A percentile compares a stretch with the other conserved stretches of the same genome.
Evolutionary conservation across 2,329 filamentous ascomycete genomes (phyloP).

Genomic region (Aureobasidium sp.): DNA sequence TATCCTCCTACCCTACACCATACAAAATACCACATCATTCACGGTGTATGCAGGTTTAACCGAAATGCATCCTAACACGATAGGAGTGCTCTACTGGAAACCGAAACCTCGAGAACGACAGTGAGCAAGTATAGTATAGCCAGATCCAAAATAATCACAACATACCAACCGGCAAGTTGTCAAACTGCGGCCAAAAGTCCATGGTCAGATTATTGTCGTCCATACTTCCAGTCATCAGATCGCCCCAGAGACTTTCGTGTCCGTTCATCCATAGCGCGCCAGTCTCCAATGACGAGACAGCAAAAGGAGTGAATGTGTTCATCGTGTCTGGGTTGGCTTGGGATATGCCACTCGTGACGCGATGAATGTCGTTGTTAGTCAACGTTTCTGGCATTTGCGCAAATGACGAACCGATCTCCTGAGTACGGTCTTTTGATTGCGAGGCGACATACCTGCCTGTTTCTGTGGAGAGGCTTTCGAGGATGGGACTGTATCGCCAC

Average conservation of each 20-base stretch:
- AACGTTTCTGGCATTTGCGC: neutral
- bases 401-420: neutral
- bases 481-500: slow-evolving; percentile 43
- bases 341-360: no score
- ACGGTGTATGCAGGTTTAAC: no score
- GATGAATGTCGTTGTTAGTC: neutral
- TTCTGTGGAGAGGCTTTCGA: slow-evolving; percentile 31
- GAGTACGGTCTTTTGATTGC: neutral
- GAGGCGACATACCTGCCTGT: neutral
- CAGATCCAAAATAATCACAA: neutral
- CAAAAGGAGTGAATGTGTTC: neutral
- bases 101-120: no score
- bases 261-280: neutral
- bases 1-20: no score
- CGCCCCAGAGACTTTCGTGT: neutral
- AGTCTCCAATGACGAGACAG: neutral
- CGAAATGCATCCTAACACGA: no score
- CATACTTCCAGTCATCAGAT: neutral
- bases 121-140: no score
- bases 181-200: slow-evolving; percentile 7
- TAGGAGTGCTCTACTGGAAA: no score
- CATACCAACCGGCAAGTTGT: neutral
- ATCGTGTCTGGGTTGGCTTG: neutral
- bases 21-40: no score
- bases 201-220: slow-evolving; percentile 1